Evolutionary conservation across 2,329 filamentous ascomycete species (phyloP).

Genomic region (Uncinocarpus reesii): DNA sequence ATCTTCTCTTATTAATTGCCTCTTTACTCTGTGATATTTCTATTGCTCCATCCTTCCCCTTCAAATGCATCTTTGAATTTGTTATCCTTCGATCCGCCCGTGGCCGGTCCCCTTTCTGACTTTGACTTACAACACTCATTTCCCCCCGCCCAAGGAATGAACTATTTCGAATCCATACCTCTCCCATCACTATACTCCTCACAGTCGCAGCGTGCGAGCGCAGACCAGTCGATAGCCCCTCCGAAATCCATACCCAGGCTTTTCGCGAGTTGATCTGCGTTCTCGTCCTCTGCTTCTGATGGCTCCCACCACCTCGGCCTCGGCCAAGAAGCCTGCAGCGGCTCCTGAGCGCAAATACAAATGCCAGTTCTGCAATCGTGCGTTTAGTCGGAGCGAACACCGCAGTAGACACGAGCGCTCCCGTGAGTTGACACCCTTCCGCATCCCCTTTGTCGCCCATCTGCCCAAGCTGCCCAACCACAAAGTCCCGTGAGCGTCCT

Average conservation of each 20-base stretch:
- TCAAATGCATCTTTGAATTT: conserved; percentile 7
- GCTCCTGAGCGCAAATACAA: conserved; percentile 98
- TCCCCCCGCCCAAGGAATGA: conserved; percentile 34
- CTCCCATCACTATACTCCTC: conserved; percentile 33
- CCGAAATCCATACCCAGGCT: conserved; percentile 17
- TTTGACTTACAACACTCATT: conserved; percentile 18
- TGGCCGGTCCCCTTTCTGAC: conserved; percentile 30
- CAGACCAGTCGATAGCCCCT: conserved; percentile 32
- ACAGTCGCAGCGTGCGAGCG: conserved; percentile 36
- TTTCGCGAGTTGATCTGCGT: conserved; percentile 1
- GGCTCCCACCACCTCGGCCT: conserved; percentile 46
- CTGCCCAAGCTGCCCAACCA: too few relatives aligned
- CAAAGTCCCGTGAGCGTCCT: conserved; percentile 6
- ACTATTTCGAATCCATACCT: conserved; percentile 32
- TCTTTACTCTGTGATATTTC: conserved; percentile 1
- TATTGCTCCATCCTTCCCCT: conserved; percentile 12
- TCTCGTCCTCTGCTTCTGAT: conserved; percentile 19
- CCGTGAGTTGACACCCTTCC: conserved; percentile 61
- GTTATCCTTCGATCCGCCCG: conserved; percentile 27
- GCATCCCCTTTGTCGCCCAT: background rate
- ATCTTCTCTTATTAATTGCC: background rate
- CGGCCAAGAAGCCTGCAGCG: conserved; percentile 69
- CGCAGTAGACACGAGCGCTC: conserved; percentile 93
- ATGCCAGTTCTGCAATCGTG: conserved; percentile 95
- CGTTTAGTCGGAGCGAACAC: conserved; percentile 95